A percentile compares a stretch with the other conserved stretches of the same genome.
These are phyloP conservation scores for Termitomyces sp. DNA, from an alignment of 768 basidiomycete species.

Conservation along the genomic window DNA sequence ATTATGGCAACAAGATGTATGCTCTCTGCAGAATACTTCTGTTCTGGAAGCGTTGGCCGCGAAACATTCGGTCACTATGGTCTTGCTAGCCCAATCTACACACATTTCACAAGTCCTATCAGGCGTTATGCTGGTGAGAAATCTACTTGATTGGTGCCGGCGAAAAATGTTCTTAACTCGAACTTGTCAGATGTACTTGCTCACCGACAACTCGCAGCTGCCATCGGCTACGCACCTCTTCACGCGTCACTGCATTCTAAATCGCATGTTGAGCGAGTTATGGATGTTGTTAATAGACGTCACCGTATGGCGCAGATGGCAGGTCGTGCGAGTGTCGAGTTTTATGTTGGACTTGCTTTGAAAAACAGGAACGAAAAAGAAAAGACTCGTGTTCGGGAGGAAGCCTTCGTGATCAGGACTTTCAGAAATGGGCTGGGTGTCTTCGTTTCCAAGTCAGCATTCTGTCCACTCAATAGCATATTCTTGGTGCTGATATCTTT, in stretches of 20 bases:
- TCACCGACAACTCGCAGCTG: conserved; percentile 88
- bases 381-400: conserved; percentile 53
- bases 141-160: not conserved
- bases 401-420: conserved; percentile 89
- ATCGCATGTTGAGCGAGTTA: conserved; percentile 75
- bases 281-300: conserved; percentile 84
- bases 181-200: conserved; percentile 73
- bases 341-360: conserved; percentile 91
- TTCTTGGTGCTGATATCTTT: not conserved
- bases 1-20: conserved; percentile 99
- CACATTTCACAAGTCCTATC: conserved; percentile 98
- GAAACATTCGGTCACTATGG: conserved; percentile 98
- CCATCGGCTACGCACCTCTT: conserved; percentile 77
- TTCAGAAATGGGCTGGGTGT: conserved; percentile 97
- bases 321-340: conserved; percentile 92
- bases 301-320: conserved; percentile 99
- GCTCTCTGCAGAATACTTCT: conserved; percentile 98
- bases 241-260: conserved; percentile 89
- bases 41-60: conserved; percentile 86
- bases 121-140: conserved; percentile 83
- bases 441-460: conserved; percentile 82
- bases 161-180: not conserved
- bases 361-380: conserved; percentile 55
- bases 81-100: conserved; percentile 94
- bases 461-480: not conserved